Evolutionary conservation across 139 green algal genomes (phyloP).

Genomic region (Chlamydomonas sphaeroides): DNA sequence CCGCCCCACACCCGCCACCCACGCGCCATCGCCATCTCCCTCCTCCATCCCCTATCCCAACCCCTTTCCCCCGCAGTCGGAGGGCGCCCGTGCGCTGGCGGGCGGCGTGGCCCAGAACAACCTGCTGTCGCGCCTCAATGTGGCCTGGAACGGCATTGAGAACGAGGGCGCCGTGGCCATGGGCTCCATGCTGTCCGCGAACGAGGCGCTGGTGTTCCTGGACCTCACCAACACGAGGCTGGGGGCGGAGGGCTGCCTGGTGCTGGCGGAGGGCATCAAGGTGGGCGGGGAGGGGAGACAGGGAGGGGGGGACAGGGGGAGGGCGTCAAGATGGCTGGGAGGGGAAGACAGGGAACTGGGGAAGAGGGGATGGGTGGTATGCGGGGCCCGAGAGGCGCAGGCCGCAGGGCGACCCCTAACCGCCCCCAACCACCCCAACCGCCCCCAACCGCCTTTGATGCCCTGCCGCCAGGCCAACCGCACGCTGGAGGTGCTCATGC

Average conservation of each 20-base stretch:
- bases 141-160: conserved; percentile 76
- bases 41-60: no score
- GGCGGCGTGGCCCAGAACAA: conserved; percentile 62
- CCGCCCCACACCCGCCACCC: no score
- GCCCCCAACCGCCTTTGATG: no score
- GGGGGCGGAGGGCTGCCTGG: conserved; percentile 62
- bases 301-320: no score
- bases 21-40: no score
- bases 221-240: conserved; percentile 72
- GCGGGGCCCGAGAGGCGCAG: no score
- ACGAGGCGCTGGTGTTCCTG: conserved; percentile 54
- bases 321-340: no score
- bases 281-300: conserved; percentile 7
- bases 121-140: conserved; percentile 53
- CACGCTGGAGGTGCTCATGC: conserved; percentile 55
- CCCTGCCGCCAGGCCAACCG: conserved; percentile 60
- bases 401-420: no score
- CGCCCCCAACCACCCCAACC: no score
- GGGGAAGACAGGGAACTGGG: no score
- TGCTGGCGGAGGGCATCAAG: conserved; percentile 63
- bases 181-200: conserved; percentile 38
- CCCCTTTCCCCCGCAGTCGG: conserved; percentile 44
- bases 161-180: conserved; percentile 41
- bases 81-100: conserved; percentile 57
- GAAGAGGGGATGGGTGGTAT: no score